Percentiles rank a stretch among this genome's conserved stretches.
phyloP scores from a whole-genome alignment of 495 filamentous ascomycete genomes.

The Pseudomonodictys pantanalensis region DNA sequence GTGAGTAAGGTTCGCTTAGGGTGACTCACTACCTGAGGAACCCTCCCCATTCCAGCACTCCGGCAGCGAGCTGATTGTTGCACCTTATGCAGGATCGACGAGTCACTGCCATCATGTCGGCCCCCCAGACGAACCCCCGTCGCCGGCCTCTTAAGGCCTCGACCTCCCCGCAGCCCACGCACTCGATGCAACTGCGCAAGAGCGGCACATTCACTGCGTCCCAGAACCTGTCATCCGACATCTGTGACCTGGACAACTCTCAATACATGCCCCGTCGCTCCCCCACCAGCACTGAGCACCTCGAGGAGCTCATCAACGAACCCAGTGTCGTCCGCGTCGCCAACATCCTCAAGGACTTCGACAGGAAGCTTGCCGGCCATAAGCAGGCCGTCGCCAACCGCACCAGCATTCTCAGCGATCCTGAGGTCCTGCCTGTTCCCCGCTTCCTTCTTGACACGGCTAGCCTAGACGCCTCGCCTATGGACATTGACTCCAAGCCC shows the following conservation, averaged over 20 bases:
- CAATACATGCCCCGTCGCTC: conserved; percentile 58
- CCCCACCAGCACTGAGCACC: conserved; percentile 59
- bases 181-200: conserved; percentile 52
- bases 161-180: conserved; percentile 32
- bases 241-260: conserved; percentile 45
- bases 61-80: conserved; percentile 27
- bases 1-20: conserved; percentile 1
- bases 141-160: conserved; percentile 36
- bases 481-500: conserved; percentile 37
- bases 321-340: conserved; percentile 34
- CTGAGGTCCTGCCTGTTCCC: conserved; percentile 42
- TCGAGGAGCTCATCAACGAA: conserved; percentile 40
- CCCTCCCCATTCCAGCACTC: background rate
- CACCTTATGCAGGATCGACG: conserved; percentile 27
- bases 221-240: conserved; percentile 44
- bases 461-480: conserved; percentile 35
- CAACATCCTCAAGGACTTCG: conserved; percentile 37
- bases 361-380: conserved; percentile 36
- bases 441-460: conserved; percentile 37
- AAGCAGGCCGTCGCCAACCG: conserved; percentile 19
- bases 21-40: conserved; percentile 29
- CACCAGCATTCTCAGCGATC: conserved; percentile 39
- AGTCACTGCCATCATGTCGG: conserved; percentile 38
- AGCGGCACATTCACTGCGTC: conserved; percentile 62
- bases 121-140: conserved; percentile 38